These are phyloP conservation scores for Phytopythium sindhum DNA, from an alignment of 352 stramenopile species.

Conservation along the genomic window DNA sequence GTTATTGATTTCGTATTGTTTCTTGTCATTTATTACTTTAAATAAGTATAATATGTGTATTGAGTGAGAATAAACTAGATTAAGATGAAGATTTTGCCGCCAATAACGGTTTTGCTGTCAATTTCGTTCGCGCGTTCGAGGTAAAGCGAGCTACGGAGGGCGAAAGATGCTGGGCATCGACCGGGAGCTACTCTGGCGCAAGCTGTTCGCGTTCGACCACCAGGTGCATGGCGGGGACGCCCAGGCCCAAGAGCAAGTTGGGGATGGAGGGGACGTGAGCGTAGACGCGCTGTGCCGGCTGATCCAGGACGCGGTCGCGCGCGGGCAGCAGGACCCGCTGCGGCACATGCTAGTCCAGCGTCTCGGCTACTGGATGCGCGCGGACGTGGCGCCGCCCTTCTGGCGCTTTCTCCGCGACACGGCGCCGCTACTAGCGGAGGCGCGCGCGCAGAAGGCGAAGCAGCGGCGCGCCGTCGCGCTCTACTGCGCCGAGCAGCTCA, in stretches of 20 bases:
- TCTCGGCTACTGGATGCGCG: slow-evolving; percentile 57
- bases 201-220: slow-evolving; percentile 64
- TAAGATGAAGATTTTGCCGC: slow-evolving; percentile 1
- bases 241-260: neutral
- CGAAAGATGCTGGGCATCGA: slow-evolving; percentile 47
- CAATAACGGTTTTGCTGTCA: neutral
- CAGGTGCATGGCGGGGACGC: slow-evolving; percentile 8
- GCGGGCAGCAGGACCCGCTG: slow-evolving; percentile 34
- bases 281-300: slow-evolving; percentile 24
- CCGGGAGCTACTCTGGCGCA: slow-evolving; percentile 58
- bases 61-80: neutral
- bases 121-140: neutral
- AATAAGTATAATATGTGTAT: neutral
- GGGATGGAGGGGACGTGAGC: neutral
- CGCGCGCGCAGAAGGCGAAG: neutral
- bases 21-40: too few species aligned
- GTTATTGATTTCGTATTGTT: too few species aligned
- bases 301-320: slow-evolving; percentile 35
- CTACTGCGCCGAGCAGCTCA: slow-evolving; percentile 63
- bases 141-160: neutral
- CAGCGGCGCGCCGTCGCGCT: slow-evolving; percentile 32
- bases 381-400: slow-evolving; percentile 59
- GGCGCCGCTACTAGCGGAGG: slow-evolving; percentile 12
- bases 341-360: slow-evolving; percentile 61
- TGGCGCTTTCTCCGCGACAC: slow-evolving; percentile 54